Base-by-base conservation (phyloP, 2,329 filamentous ascomycete genomes). In the Metarhizium rileyi region DNA sequence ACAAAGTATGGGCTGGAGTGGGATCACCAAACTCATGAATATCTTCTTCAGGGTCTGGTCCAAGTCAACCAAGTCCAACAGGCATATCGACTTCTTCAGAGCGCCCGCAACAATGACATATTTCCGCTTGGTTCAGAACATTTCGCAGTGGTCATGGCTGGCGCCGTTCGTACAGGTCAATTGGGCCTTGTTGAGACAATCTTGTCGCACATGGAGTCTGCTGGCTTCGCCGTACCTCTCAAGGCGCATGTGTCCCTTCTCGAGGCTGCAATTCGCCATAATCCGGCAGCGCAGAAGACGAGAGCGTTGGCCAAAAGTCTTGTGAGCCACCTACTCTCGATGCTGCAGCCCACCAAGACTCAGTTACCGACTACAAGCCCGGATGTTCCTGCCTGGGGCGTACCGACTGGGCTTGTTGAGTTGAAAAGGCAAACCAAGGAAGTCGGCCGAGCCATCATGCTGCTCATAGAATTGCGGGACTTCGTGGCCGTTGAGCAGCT, bases 401-500 rank as follows among this genome's bases (percentile, higher is more conserved):
- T 52, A 8, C 49, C 56, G 3, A 51, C 53, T 3, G 59, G 59
- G 22, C 45, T 62, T 5, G 49, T 47, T 4, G 53, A 56, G 48
- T 54, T 65, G 27, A 55, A 57, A 51, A 26, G 59, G 53, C 53
- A 67, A 51, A 58, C 62, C 5, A 56, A 56, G 16, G 49, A 55
- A 22, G 52, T 70, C 16, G 66, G 62, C 22, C 63, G 60, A 30
- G 66, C 65, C 16, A 59, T 67, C 38, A 52, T 54, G 26, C 58
- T 70, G 1, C 55, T 73, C 23, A 60, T 66, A 1, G 57, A 65
- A 38, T 57, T 67, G 22, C 60, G 66, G 26, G 67, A 74, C 27
- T 76, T 75, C 42, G 67, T 79, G 5, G 77, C 82, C 5, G 77
- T 78, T 16, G 66, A 76, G 53, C 67, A 78, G 49, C 66, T 88